Evolutionary conservation across 2,329 filamentous ascomycete species (phyloP).

Genomic region (Ophiostoma himal-ulmi): DNA sequence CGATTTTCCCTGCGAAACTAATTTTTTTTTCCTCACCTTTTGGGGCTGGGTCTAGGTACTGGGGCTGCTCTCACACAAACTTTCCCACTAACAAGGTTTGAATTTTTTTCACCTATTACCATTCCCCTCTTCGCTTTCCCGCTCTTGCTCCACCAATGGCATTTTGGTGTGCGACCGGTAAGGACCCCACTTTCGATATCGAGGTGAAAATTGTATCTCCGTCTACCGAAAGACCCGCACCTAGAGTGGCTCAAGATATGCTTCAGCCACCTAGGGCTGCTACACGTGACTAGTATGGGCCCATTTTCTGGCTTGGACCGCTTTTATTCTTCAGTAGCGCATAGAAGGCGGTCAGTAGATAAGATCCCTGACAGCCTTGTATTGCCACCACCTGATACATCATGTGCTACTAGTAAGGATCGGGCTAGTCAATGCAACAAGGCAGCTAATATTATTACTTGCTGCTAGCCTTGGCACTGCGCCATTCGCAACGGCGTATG

Average conservation of each 20-base stretch:
- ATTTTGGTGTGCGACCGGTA: slow-evolving; percentile 13
- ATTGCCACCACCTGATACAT: slow-evolving; percentile 18
- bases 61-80: slow-evolving; percentile 21
- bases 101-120: slow-evolving; percentile 21
- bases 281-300: neutral
- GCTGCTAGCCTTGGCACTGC: slow-evolving; percentile 12
- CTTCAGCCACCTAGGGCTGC: slow-evolving; percentile 1
- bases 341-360: neutral
- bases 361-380: neutral
- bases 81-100: slow-evolving; percentile 21
- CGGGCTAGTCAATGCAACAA: slow-evolving; percentile 3
- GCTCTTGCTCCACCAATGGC: neutral
- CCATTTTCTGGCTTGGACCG: neutral
- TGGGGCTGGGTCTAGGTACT: slow-evolving; percentile 14
- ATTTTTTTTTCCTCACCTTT: slow-evolving; percentile 21
- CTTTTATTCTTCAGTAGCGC: neutral
- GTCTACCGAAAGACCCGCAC: neutral
- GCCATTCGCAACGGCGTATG: slow-evolving; percentile 16
- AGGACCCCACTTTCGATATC: neutral
- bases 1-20: slow-evolving; percentile 19
- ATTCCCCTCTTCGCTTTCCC: neutral
- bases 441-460: slow-evolving; percentile 17
- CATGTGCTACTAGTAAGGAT: slow-evolving; percentile 10
- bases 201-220: slow-evolving; percentile 16
- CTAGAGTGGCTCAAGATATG: neutral